A percentile compares a stretch with the other conserved stretches of the same genome.
Evolutionary conservation across 192 early-diverging fungal species (phyloP).

Genomic region (Backusella parvicylindrica): DNA sequence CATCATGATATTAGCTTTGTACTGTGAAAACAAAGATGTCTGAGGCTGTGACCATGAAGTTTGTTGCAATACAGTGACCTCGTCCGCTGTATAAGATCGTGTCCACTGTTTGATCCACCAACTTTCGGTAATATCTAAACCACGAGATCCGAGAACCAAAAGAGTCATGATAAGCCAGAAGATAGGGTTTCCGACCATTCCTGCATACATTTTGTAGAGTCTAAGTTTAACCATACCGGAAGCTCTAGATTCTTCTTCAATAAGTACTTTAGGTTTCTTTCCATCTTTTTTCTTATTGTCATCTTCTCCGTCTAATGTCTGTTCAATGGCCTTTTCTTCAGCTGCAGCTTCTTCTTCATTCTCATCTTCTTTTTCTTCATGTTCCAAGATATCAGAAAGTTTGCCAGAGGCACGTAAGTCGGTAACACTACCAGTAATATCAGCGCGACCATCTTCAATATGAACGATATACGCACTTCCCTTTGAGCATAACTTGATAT

Average conservation of each 20-base stretch:
- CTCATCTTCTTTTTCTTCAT: constrained; percentile 32
- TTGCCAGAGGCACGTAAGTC: constrained; percentile 30
- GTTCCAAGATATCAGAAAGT: constrained; percentile 30
- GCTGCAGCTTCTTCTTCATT: constrained; percentile 16
- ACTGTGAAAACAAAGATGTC: neutral
- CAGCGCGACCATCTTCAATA: constrained; percentile 49
- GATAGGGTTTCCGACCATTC: constrained; percentile 47
- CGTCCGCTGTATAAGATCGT: constrained; percentile 15
- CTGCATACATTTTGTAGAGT: constrained; percentile 73
- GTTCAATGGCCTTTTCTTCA: constrained; percentile 16
- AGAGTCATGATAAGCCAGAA: constrained; percentile 53
- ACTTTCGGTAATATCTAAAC: constrained; percentile 33
- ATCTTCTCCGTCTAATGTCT: neutral
- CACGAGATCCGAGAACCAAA: constrained; percentile 34
- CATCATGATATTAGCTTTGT: constrained; percentile 9
- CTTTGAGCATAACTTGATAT: constrained; percentile 56
- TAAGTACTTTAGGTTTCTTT: constrained; percentile 46
- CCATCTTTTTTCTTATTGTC: constrained; percentile 12
- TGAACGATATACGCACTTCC: constrained; percentile 49
- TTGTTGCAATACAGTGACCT: constrained; percentile 7
- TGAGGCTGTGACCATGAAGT: constrained; percentile 7
- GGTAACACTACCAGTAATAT: constrained; percentile 20
- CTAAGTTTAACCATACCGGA: constrained; percentile 69
- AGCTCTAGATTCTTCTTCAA: constrained; percentile 78
- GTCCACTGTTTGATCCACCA: constrained; percentile 46